phyloP scores from a whole-genome alignment of 441 rosid species.

The Macaranga tanarius region DNA sequence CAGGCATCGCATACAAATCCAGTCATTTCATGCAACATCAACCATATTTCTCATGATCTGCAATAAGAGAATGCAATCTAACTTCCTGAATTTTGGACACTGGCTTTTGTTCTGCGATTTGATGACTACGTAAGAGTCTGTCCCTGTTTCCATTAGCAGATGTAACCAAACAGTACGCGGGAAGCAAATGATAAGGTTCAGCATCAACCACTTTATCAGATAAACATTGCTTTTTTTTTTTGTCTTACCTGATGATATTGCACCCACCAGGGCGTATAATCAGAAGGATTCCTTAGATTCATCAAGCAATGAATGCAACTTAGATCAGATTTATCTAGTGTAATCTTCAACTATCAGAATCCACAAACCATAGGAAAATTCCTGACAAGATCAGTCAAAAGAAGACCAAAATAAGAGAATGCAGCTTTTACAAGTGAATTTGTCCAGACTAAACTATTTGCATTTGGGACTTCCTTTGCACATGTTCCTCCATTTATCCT shows the following conservation, averaged over 20 bases:
- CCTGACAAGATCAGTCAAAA: neutral
- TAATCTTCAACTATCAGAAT: neutral
- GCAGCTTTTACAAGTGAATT: conserved; percentile 10
- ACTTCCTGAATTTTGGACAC: neutral
- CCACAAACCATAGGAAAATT: neutral
- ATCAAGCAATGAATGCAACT: neutral
- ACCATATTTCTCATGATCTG: neutral
- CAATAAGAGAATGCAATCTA: neutral
- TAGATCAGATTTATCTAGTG: neutral
- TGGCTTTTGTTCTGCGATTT: neutral
- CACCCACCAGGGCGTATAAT: neutral
- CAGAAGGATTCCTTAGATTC: neutral
- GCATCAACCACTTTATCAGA: neutral
- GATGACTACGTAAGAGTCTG: neutral
- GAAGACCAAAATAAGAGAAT: neutral
- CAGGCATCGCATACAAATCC: neutral
- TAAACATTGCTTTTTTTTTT: neutral
- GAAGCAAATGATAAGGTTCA: too few species aligned
- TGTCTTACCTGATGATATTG: neutral
- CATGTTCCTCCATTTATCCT: conserved; percentile 54
- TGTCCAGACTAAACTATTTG: conserved; percentile 24
- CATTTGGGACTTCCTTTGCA: conserved; percentile 34
- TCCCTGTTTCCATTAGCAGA: neutral
- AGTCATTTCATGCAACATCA: neutral
- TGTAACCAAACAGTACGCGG: too few species aligned